Base-by-base conservation (phyloP, 371 early-diverging fungal species). In the Actinomucor elegans region DNA sequence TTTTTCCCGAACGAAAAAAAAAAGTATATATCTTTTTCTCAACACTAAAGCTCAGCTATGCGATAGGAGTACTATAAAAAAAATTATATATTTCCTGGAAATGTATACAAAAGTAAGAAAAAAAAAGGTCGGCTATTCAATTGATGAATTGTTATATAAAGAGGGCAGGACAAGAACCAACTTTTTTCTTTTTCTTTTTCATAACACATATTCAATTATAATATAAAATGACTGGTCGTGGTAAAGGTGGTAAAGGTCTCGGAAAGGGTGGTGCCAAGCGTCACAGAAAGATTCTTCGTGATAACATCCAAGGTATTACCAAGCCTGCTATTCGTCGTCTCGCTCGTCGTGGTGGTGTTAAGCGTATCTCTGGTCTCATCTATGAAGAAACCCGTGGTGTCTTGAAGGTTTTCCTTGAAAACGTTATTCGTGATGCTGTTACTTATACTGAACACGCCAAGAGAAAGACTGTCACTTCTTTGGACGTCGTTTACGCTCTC, bases 261-360 rank as follows among this genome's bases (percentile, higher is more conserved):
- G 96, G 96, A 88, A 96, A 94, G 83, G 94, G 95, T 64, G 93
- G 94, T 57, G 97, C 96, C 71, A 97, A 97, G 87, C 97, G 99
- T 77, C 99, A 99, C 81, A 92, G 99, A 84, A 98, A 97, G 90
- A 95, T 98, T 83, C 88, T 97, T 63, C 92, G 97, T 69, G 98
- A 96, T 77, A 96, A 94, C 93, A 97, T 97, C 75, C 90, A 93
- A 84, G 98, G 98, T 71, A 99, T 99, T 72, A 97, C 97, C 71
- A 99, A 99, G 90, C 99, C 99, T 57, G 99, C 99, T 69, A 98
- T 99, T 71, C 98, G 99, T 81, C 96, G 99, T 90, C 96, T 99
- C 55, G 99, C 99, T 45, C 94, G 99, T 75, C 96, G 99, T 93
- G 99, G 99, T 73, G 99, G 99, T 90, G 99, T 99, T 75, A 99